These are phyloP conservation scores for Salix caprea DNA, from an alignment of 345 rosid species.

Conservation along the genomic window DNA sequence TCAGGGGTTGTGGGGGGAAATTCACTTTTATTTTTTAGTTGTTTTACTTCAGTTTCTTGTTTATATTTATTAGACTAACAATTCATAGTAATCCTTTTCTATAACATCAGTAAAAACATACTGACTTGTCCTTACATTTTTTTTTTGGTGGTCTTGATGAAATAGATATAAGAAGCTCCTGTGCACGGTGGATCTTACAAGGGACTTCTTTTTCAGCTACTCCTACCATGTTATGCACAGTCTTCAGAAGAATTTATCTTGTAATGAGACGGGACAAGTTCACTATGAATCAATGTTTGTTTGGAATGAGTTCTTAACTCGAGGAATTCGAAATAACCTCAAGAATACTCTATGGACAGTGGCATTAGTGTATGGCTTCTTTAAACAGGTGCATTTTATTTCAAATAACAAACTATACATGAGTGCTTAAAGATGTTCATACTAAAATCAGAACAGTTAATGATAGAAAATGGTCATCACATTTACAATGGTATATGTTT, in stretches of 20 bases:
- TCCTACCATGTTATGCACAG: slow-evolving; percentile 78
- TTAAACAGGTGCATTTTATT: slow-evolving; percentile 64
- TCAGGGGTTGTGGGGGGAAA: slow-evolving; percentile 48
- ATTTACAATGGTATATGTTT: not conserved
- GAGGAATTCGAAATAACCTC: slow-evolving; percentile 54
- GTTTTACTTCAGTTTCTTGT: slow-evolving; percentile 7
- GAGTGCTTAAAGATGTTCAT: not conserved
- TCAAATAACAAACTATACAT: not conserved
- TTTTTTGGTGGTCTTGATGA: slow-evolving; percentile 25
- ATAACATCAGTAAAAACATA: slow-evolving; percentile 17
- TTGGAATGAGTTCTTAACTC: slow-evolving; percentile 92
- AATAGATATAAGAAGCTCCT: slow-evolving; percentile 97
- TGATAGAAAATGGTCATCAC: not conserved
- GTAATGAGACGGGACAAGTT: slow-evolving; percentile 37
- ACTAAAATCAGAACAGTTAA: not conserved
- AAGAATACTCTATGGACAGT: slow-evolving; percentile 81
- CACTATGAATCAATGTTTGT: slow-evolving; percentile 82
- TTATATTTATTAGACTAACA: slow-evolving; percentile 10
- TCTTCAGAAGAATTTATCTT: slow-evolving; percentile 70
- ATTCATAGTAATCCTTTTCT: slow-evolving; percentile 21
- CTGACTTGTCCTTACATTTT: slow-evolving; percentile 26
- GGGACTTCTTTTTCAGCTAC: slow-evolving; percentile 98
- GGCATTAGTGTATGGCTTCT: slow-evolving; percentile 90
- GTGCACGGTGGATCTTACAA: slow-evolving; percentile 80
- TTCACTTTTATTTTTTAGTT: slow-evolving; percentile 22